Evolutionary conservation across 2,329 filamentous ascomycete species (phyloP), one percentile per base, ranked within the genome.

Genomic region (Lachnellula occidentalis): DNA sequence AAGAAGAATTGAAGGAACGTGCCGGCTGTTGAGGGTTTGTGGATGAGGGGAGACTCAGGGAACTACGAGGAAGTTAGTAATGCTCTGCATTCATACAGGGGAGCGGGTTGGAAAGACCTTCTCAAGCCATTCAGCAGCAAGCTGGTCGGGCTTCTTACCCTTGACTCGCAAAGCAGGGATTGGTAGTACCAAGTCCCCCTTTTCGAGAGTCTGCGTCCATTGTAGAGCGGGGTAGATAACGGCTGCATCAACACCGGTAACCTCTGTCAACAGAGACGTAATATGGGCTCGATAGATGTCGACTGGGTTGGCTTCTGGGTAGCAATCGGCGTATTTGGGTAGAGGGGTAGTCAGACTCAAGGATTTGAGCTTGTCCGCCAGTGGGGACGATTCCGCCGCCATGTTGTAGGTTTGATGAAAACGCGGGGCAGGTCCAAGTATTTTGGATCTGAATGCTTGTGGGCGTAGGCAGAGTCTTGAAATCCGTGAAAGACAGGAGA

Each of bases 251-350:
- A 90, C 86, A 21, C 86, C 87, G 2, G 86, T 88, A 57, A 90
- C 79, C 19, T 81, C 75, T 34, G 81, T 75, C 41, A 95, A 74
- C 48, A 88, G 75, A 42, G 85, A 77, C 58, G 87, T 85, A 59
- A 95, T 81, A 69, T 92, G 87, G 37, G 84, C 82, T 57, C 90
- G 81, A 77, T 91, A 95, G 57, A 92, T 78, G 66, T 94, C 90
- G 66, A 88, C 76, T 4, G 87, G 86, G 73, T 94, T 94, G 63
- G 80, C 74, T 31, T 85, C 78, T 53, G 88, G 87, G 67, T 86
- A 76, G 64, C 78, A 82, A 67, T 76, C 77, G 39, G 82, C 78
- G 67, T 76, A 85, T 55, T 63, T 59, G 12, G 60, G 57, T 15
- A 68, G 45, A 47, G 62, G 60, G 7, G 53, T 51, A 34, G 51